Conservation (phyloP, 495 filamentous ascomycete genomes). For the Neurospora sp. region DNA sequence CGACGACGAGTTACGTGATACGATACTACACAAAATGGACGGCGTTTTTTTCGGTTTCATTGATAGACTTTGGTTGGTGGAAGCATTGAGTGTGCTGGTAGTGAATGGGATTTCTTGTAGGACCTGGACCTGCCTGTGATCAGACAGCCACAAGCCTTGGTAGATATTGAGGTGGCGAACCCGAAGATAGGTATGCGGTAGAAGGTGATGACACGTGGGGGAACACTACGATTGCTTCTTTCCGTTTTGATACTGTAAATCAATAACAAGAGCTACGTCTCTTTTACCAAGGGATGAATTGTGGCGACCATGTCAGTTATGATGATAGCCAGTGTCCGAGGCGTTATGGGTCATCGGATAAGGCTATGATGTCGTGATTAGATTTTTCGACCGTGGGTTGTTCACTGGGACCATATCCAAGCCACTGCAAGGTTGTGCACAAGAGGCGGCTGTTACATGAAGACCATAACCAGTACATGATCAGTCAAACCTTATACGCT, state of each 20-base stretch:
- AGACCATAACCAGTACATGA: background rate
- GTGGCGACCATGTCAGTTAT: background rate
- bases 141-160: background rate
- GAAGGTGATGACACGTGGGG: too few relatives aligned
- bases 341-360: background rate
- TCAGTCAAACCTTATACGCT: too few relatives aligned
- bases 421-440: background rate
- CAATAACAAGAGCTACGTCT: background rate
- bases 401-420: background rate
- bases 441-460: background rate
- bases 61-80: background rate
- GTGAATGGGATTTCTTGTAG: background rate
- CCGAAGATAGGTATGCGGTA: too few relatives aligned
- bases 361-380: background rate
- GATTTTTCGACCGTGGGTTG: background rate
- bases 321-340: background rate
- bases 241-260: background rate
- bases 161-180: background rate
- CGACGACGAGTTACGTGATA: background rate
- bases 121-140: background rate
- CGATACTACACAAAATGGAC: background rate
- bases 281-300: background rate
- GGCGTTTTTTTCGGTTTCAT: background rate
- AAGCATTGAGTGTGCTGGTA: background rate
- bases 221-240: background rate